Evolutionary conservation across 768 basidiomycete species (phyloP), one percentile per base, ranked within the genome.

Genomic region (Lactifluus piperatus): DNA sequence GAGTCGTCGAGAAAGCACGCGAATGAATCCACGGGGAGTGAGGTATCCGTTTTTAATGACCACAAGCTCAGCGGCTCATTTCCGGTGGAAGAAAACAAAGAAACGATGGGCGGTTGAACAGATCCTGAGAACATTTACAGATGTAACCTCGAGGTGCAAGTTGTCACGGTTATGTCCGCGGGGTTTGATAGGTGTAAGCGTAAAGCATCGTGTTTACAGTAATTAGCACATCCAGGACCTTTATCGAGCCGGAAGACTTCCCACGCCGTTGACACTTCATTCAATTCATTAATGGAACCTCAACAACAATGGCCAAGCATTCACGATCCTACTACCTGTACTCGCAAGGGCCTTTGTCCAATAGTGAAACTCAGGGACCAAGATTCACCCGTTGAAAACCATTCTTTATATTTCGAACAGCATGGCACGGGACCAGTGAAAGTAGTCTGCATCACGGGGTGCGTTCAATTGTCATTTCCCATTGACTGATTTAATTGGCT

Each of bases 361-460:
- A 83, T 90, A 16, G 82, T 82, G 2, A 66, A 74, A 29, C 71
- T 82, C 5, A 75, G 75, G 27, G 71, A 74, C 16, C 73, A 70
- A n/a, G 70, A 70, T 3, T 72, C 76, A 51, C 70, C 77, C 0
- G 60, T 83, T 3, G 80, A 86, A 66, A 83, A 80, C 51, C 87
- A 89, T 66, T 87, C 86, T 0, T 73, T 91, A 2, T 93, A 91
- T 70, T 91, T 79, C 62, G 88, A 91, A 69, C 78, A 84, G 41
- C 91, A 93, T 69, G 91, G 89, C 3, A 71, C 63, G 4, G 84
- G 85, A 0, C 77, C 77, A 10, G 75, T 77, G 60, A 89, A 88
- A 66, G 69, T 91, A 18, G 67, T 91, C 1, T 81, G 90, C 64
- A 83, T 93, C 64, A 90, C 88, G 88, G 90, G 91, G 80, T 75